phyloP scores from a whole-genome alignment of 1,139 yeast genomes.

The Kodamaea sp. region DNA sequence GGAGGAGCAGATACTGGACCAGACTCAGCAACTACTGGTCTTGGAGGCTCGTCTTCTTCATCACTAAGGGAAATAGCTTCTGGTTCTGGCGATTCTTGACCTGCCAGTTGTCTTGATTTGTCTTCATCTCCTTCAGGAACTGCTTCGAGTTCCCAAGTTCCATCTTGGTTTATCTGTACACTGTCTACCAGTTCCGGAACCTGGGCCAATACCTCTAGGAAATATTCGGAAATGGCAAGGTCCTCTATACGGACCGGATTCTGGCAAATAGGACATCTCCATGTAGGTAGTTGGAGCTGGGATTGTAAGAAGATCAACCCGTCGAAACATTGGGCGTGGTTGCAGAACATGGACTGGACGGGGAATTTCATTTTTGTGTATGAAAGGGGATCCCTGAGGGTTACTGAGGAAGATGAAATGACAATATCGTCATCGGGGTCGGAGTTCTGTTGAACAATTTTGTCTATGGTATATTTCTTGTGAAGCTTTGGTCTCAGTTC shows the following conservation, averaged over 20 bases:
- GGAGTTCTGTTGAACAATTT: conserved; percentile 33
- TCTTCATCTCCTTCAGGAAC: neutral
- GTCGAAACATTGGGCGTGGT: conserved; percentile 76
- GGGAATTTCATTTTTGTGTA: conserved; percentile 63
- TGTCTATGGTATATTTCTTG: conserved; percentile 44
- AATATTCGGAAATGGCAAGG: conserved; percentile 62
- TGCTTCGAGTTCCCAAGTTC: conserved; percentile 50
- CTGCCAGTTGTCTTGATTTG: too few relatives aligned
- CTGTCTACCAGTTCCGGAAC: conserved; percentile 52
- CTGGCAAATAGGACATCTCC: conserved; percentile 72
- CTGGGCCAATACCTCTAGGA: conserved; percentile 47
- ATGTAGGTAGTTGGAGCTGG: conserved; percentile 62
- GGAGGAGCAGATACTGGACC: neutral
- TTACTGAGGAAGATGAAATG: conserved; percentile 56
- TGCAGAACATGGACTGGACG: conserved; percentile 56
- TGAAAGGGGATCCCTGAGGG: conserved; percentile 66
- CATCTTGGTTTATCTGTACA: conserved; percentile 57
- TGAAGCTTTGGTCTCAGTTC: conserved; percentile 47
- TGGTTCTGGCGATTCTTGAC: neutral
- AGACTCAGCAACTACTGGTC: neutral
- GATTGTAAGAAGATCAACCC: conserved; percentile 57
- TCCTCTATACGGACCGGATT: conserved; percentile 44
- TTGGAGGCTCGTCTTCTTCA: conserved; percentile 20
- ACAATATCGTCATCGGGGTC: conserved; percentile 51
- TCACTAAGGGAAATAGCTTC: neutral